Evolutionary conservation across 192 early-diverging fungal species (phyloP).

Genomic region (Backusella circina): DNA sequence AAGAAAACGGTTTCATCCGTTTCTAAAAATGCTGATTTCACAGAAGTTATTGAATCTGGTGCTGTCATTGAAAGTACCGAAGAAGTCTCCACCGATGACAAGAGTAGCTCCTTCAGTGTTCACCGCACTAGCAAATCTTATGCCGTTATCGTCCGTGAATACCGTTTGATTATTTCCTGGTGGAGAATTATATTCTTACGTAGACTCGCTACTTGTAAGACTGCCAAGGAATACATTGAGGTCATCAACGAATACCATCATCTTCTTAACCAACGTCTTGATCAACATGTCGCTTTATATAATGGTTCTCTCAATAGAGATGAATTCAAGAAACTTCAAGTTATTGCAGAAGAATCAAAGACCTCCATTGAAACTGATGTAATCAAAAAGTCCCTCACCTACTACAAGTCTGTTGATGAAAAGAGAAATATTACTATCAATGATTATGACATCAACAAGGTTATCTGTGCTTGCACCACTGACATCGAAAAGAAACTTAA

Average conservation of each 20-base stretch:
- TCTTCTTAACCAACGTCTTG: constrained; percentile 5
- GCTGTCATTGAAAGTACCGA: constrained; percentile 8
- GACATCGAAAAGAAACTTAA: neutral
- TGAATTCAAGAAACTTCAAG: neutral
- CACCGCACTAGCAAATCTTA: neutral
- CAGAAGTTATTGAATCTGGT: constrained; percentile 1
- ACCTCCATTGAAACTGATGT: neutral
- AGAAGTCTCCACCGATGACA: neutral
- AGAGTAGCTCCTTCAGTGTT: neutral
- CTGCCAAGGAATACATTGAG: constrained; percentile 4
- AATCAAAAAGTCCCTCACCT: neutral
- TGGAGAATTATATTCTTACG: constrained; percentile 13
- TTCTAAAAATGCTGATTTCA: neutral
- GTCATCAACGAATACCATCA: constrained; percentile 9
- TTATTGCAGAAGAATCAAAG: neutral
- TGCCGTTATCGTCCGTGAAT: neutral
- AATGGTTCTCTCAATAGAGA: neutral
- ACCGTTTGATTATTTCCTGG: neutral
- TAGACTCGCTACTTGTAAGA: constrained; percentile 7
- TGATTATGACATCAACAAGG: neutral
- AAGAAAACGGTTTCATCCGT: neutral
- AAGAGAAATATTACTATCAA: neutral
- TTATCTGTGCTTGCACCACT: neutral
- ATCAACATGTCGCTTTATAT: neutral
- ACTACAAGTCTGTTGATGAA: neutral